Base-by-base conservation (phyloP, 768 basidiomycete species). In the Infundibulicybe gibba region DNA sequence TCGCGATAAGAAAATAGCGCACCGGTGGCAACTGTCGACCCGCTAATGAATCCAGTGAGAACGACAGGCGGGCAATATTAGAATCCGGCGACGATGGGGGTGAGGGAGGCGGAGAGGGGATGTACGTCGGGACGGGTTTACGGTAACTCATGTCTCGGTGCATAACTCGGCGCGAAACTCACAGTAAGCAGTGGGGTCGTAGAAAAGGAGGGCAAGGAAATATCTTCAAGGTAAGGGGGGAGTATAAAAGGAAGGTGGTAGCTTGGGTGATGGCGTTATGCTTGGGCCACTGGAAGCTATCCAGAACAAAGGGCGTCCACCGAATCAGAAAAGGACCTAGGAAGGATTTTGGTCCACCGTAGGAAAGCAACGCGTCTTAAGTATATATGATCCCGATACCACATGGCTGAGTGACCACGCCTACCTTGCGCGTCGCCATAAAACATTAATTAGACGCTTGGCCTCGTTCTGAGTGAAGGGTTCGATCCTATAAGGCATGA, bases 81-180 rank as follows among this genome's bases (percentile, higher is more conserved):
- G 47, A 44, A 12, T 43, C 43, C 31, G 51, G 38, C 37, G 48
- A 33, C 11, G 49, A 33, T 47, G 57, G 61, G 12, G 74, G 74
- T 5, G 72, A 72, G 1, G 74, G 64, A 41, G 81, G 77, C 5
- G 84, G 80, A 11, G 85, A 83, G 31, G 85, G 85, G 38, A 84
- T 70, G 63, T 79, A 86, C 44, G 65, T 64, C 3, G 86, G 86
- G 34, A 78, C 84, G 30, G 86, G 86, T 60, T 88, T 88, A 44
- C 85, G 73, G 61, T 84, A 81, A 61, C 79, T 83, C 76, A 78
- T 79, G 55, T 63, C 62, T 40, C 67, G 68, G 45, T 60, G 64
- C 67, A 72, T 65, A 35, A 15, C 25, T 25, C 25, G 8, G 8
- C 25, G 25, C 25, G 25, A 8, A 25, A 25, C 25, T 25, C 25